Conservation (phyloP, 352 stramenopile genomes). For the Halophytophthora batemanensis region DNA sequence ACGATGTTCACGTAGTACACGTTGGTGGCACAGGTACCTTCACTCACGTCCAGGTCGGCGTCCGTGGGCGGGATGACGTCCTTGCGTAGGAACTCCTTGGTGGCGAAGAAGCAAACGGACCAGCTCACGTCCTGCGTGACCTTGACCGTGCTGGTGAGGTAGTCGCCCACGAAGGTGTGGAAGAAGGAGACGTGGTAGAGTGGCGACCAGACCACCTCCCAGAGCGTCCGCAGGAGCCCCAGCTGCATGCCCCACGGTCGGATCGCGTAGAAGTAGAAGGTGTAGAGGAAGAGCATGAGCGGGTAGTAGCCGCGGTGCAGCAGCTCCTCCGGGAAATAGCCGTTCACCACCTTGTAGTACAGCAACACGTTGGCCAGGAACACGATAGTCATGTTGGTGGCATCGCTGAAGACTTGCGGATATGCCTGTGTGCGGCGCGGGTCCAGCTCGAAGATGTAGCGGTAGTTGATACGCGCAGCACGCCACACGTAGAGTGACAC, state of each 20-base stretch:
- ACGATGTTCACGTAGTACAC: conserved; percentile 94
- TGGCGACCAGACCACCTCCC: conserved; percentile 89
- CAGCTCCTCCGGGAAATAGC: conserved; percentile 79
- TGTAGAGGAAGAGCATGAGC: conserved; percentile 90
- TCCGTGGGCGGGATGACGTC: conserved; percentile 31
- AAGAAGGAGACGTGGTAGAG: conserved; percentile 94
- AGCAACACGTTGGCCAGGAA: conserved; percentile 94
- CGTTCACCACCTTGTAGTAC: conserved; percentile 96
- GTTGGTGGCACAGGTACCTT: conserved; percentile 48
- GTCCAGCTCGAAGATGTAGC: conserved; percentile 95
- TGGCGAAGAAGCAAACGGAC: conserved; percentile 95
- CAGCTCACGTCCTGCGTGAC: conserved; percentile 89
- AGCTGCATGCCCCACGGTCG: conserved; percentile 79
- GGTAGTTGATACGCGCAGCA: conserved; percentile 89
- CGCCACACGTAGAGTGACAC: conserved; percentile 91
- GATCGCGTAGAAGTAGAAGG: conserved; percentile 92
- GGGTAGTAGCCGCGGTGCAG: conserved; percentile 90
- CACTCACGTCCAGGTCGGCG: conserved; percentile 12
- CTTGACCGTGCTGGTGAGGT: conserved; percentile 83
- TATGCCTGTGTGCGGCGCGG: conserved; percentile 78
- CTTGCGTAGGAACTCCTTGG: conserved; percentile 90
- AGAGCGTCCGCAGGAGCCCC: conserved; percentile 85
- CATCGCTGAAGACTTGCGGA: conserved; percentile 93
- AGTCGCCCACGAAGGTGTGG: conserved; percentile 89
- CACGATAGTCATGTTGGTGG: conserved; percentile 95